phyloP scores from a whole-genome alignment of 179 eudicot genomes.

The Silene vulgaris region DNA sequence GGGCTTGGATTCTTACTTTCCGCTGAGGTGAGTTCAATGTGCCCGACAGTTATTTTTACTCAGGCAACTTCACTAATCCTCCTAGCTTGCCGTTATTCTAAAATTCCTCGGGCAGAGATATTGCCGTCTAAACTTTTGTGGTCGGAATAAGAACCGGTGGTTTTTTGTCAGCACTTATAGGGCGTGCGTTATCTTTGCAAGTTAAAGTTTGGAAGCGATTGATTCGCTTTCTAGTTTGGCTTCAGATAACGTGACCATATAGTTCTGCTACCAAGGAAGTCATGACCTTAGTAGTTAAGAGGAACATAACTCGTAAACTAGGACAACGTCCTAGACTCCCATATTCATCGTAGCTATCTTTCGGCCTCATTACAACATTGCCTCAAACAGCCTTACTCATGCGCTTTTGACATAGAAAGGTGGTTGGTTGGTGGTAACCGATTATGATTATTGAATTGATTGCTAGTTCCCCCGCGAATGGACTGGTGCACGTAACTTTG shows the following conservation, averaged over 20 bases:
- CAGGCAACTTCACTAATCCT: neutral
- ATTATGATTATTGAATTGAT: too few relatives aligned
- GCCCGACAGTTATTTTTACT: neutral
- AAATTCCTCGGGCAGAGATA: neutral
- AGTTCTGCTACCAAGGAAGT: neutral
- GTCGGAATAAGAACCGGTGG: neutral
- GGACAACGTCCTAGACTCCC: neutral
- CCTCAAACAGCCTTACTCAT: too few relatives aligned
- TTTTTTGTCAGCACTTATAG: too few relatives aligned
- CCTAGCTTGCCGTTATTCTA: neutral
- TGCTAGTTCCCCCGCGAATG: neutral
- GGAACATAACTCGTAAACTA: neutral
- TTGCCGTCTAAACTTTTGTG: neutral
- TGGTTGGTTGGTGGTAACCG: too few relatives aligned
- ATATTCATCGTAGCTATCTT: neutral
- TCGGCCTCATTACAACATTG: too few relatives aligned
- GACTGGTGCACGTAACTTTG: neutral
- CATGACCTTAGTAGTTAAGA: neutral
- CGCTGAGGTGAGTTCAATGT: slow-evolving; percentile 60
- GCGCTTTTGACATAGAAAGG: too few relatives aligned
- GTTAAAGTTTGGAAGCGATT: neutral
- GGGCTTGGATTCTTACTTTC: slow-evolving; percentile 88
- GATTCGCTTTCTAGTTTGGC: neutral
- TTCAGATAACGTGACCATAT: neutral
- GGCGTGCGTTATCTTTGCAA: neutral